phyloP scores from a whole-genome alignment of 495 filamentous ascomycete species.

The Penicillium steckii region DNA sequence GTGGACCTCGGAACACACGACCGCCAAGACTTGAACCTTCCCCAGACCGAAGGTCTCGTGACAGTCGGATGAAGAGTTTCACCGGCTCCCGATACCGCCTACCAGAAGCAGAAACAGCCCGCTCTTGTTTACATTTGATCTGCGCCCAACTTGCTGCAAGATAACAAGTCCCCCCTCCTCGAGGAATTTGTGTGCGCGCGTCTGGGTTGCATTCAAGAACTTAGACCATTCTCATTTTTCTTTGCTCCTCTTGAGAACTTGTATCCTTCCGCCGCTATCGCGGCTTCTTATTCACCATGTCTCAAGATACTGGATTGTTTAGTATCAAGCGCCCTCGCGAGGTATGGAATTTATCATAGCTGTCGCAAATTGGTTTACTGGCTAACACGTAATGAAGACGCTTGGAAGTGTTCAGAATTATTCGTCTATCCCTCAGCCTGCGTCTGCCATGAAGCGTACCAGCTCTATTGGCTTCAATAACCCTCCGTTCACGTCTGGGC shows the following conservation, averaged over 20 bases:
- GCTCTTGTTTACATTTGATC: constrained; percentile 31
- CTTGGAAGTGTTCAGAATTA: constrained; percentile 75
- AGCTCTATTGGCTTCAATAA: constrained; percentile 74
- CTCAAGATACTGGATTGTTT: constrained; percentile 73
- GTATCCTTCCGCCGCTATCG: constrained; percentile 26
- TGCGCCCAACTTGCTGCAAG: constrained; percentile 16
- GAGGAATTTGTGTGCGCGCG: constrained; percentile 8
- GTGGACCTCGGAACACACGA: constrained; percentile 43
- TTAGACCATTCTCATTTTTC: background rate
- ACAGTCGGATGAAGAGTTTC: constrained; percentile 18
- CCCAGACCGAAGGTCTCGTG: constrained; percentile 42
- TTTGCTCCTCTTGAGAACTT: background rate
- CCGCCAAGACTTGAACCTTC: constrained; percentile 28
- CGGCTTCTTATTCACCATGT: constrained; percentile 54
- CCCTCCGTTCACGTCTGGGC: constrained; percentile 61
- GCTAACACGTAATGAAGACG: constrained; percentile 52
- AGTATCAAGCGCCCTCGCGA: constrained; percentile 72
- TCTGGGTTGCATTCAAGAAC: constrained; percentile 7
- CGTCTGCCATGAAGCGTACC: constrained; percentile 94
- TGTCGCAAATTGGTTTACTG: constrained; percentile 13
- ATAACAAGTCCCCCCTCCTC: constrained; percentile 14
- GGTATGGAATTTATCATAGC: constrained; percentile 41
- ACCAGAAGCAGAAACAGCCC: constrained; percentile 20
- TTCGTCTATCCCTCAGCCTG: constrained; percentile 79
- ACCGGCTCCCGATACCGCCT: constrained; percentile 31